These are phyloP conservation scores for Trichocladium antarcticum DNA, from an alignment of 495 filamentous ascomycete genomes.

Conservation along the genomic window DNA sequence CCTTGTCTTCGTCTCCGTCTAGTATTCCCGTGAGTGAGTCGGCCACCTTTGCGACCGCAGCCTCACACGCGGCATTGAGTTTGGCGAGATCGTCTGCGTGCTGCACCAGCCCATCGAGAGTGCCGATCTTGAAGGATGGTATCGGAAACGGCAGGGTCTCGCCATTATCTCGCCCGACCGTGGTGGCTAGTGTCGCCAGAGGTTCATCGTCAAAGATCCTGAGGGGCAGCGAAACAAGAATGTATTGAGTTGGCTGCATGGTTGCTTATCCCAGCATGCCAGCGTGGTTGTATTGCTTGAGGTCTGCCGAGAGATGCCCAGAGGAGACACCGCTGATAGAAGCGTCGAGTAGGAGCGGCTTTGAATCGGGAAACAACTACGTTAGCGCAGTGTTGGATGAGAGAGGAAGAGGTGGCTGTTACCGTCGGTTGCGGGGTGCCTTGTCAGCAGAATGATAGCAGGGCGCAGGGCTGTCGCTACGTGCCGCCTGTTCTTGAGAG, in stretches of 20 bases:
- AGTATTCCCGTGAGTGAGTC: conserved; percentile 74
- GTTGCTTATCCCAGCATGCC: background rate
- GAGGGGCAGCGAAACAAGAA: conserved; percentile 40
- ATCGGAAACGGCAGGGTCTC: conserved; percentile 68
- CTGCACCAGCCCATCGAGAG: conserved; percentile 88
- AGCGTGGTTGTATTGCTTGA: background rate
- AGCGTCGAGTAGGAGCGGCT: too few relatives aligned
- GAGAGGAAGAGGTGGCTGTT: background rate
- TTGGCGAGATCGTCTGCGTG: conserved; percentile 93
- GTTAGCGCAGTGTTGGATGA: background rate
- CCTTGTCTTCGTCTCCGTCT: conserved; percentile 70
- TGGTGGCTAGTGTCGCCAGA: conserved; percentile 55
- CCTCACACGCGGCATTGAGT: conserved; percentile 67
- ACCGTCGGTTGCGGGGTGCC: too few relatives aligned
- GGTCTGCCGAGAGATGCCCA: too few relatives aligned
- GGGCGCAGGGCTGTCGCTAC: too few relatives aligned
- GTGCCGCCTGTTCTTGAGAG: too few relatives aligned
- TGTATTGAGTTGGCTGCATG: conserved; percentile 34
- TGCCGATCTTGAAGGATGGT: conserved; percentile 94
- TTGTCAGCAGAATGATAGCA: too few relatives aligned
- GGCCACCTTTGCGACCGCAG: conserved; percentile 74
- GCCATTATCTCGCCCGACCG: conserved; percentile 64
- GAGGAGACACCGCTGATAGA: background rate
- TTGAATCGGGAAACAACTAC: too few relatives aligned
- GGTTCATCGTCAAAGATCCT: conserved; percentile 60